Conservation (phyloP, 2,329 filamentous ascomycete genomes). For the Venturia oleaginea region DNA sequence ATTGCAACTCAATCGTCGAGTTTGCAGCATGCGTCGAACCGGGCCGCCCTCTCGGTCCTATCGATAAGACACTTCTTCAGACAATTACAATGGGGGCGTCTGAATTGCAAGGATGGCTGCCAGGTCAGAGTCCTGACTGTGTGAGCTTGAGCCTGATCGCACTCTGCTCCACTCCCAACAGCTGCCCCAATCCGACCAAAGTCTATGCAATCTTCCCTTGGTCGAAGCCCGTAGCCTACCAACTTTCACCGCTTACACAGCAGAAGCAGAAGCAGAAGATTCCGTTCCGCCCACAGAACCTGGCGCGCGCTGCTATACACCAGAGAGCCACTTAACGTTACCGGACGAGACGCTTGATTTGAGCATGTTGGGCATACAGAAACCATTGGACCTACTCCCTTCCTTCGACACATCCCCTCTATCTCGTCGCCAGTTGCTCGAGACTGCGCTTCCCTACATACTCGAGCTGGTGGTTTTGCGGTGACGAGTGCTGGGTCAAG, state of each 20-base stretch:
- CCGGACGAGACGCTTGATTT: neutral
- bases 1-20: no score
- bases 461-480: neutral
- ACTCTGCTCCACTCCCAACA: neutral
- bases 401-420: neutral
- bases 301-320: neutral
- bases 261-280: no score
- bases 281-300: neutral
- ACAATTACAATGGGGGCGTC: neutral
- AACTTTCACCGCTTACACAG: neutral
- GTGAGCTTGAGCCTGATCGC: neutral
- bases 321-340: neutral
- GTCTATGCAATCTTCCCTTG: neutral
- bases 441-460: neutral
- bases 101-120: neutral
- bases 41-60: neutral
- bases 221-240: constrained; percentile 3
- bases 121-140: neutral
- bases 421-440: neutral
- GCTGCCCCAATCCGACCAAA: neutral
- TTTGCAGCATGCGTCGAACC: neutral
- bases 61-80: neutral
- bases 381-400: neutral
- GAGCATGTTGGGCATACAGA: neutral
- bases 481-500: neutral